phyloP scores from a whole-genome alignment of 257 asterid species.

The Solanum sejunctum region DNA sequence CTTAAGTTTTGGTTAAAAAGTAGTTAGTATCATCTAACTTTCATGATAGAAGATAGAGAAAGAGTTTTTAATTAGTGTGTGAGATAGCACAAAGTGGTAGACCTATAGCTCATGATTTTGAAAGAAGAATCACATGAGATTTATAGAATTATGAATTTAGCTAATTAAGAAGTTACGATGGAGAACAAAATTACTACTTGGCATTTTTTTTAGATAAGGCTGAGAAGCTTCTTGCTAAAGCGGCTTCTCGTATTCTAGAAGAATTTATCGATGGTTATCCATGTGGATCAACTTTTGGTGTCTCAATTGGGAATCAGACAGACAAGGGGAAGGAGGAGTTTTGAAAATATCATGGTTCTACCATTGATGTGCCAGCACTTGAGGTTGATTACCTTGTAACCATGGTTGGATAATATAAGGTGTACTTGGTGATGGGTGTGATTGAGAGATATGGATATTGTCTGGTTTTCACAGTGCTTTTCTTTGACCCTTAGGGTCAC shows the following conservation, averaged over 20 bases:
- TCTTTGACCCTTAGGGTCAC: conserved; percentile 70
- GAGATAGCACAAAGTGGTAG: no score
- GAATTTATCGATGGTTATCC: conserved; percentile 98
- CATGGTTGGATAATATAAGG: conserved; percentile 89
- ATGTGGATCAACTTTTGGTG: conserved; percentile 86
- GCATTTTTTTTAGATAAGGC: conserved; percentile 51
- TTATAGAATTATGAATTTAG: no score
- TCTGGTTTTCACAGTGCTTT: conserved; percentile 70
- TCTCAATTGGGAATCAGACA: conserved; percentile 70
- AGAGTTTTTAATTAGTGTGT: no score
- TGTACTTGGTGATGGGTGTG: conserved; percentile 77
- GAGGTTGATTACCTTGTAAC: conserved; percentile 88
- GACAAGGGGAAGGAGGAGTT: conserved; percentile 90
- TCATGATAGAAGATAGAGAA: no score
- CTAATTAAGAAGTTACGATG: no score
- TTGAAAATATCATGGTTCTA: conserved; percentile 75
- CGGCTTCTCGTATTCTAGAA: conserved; percentile 93
- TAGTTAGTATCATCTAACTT: no score
- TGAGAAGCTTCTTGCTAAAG: conserved; percentile 87
- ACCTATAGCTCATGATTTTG: no score
- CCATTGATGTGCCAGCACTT: conserved; percentile 89
- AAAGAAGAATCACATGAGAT: no score
- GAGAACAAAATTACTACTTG: background rate
- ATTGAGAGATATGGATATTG: conserved; percentile 91
- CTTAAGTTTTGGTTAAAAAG: no score